These are phyloP conservation scores for Suillus brevipes DNA, from an alignment of 768 basidiomycete species.

Conservation along the genomic window DNA sequence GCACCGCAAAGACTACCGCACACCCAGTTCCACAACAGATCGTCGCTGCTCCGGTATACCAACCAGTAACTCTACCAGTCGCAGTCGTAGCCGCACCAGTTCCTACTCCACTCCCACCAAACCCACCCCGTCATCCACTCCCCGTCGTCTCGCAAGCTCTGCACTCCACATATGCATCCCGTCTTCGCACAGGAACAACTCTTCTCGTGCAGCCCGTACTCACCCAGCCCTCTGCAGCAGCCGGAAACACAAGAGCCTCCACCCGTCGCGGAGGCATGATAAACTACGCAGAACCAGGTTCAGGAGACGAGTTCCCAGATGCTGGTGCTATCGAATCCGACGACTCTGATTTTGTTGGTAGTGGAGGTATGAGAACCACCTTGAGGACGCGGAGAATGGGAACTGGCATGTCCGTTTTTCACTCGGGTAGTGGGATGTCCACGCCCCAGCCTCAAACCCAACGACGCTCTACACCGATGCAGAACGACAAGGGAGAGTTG, in stretches of 20 bases:
- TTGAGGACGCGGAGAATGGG: constrained; percentile 46
- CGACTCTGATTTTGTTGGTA: constrained; percentile 79
- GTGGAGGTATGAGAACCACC: constrained; percentile 60
- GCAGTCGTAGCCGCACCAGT: constrained; percentile 22
- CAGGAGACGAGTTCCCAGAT: constrained; percentile 78
- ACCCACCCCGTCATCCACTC: constrained; percentile 57
- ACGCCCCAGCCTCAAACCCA: constrained; percentile 36
- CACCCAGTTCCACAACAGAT: constrained; percentile 36
- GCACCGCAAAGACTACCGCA: constrained; percentile 40
- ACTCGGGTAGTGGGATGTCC: constrained; percentile 45
- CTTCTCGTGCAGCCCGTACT: constrained; percentile 88
- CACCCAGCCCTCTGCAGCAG: constrained; percentile 40
- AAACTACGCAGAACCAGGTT: constrained; percentile 87
- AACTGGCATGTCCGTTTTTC: constrained; percentile 56
- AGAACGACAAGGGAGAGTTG: constrained; percentile 54
- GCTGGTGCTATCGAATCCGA: constrained; percentile 82
- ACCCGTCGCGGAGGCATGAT: constrained; percentile 68
- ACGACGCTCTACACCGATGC: constrained; percentile 2
- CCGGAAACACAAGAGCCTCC: constrained; percentile 37
- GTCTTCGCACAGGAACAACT: constrained; percentile 87
- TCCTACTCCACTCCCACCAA: constrained; percentile 38
- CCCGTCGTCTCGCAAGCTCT: constrained; percentile 68
- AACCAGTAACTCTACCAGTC: constrained; percentile 32
- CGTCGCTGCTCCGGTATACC: constrained; percentile 40
- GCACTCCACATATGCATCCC: constrained; percentile 81